Evolutionary conservation across 345 rosid genomes (phyloP).

Genomic region (Citrus medica): DNA sequence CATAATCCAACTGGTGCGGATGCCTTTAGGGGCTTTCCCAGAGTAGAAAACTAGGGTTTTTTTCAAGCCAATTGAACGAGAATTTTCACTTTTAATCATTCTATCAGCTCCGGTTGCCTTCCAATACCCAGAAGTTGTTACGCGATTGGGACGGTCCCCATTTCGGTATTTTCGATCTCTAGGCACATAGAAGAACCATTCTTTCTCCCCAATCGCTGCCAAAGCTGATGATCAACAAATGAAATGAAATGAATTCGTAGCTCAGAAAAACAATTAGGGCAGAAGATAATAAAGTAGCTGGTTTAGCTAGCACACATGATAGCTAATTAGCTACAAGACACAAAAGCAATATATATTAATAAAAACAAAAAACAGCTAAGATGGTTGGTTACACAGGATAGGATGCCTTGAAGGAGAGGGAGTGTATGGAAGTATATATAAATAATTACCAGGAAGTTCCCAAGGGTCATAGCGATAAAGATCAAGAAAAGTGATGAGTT

Average conservation of each 20-base stretch:
- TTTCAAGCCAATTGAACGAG: constrained; percentile 83
- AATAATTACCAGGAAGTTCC: constrained; percentile 94
- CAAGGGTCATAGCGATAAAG: constrained; percentile 99
- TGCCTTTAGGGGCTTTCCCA: constrained; percentile 97
- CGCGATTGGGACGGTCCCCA: constrained; percentile 96
- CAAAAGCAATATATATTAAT: not conserved
- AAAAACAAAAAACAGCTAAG: not conserved
- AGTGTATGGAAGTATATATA: not conserved
- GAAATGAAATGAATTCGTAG: not conserved
- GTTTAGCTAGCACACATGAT: not conserved
- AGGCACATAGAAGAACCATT: constrained; percentile 98
- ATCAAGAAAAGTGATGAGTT: constrained; percentile 97
- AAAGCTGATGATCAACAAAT: constrained; percentile 41
- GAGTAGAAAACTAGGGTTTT: constrained; percentile 99
- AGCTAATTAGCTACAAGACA: too few relatives aligned
- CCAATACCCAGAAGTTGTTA: constrained; percentile 97
- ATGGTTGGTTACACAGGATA: not conserved
- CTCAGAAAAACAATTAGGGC: too few relatives aligned
- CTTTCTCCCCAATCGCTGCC: constrained; percentile 99
- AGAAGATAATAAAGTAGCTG: not conserved
- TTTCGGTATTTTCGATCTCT: constrained; percentile 92
- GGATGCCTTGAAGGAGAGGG: constrained; percentile 9
- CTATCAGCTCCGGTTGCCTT: constrained; percentile 99
- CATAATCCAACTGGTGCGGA: constrained; percentile 99
- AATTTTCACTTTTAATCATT: constrained; percentile 77